A percentile compares a stretch with the other conserved stretches of the same genome.
Conservation (phyloP, 73 alveolate species). For the Uronychia binucleata region DNA sequence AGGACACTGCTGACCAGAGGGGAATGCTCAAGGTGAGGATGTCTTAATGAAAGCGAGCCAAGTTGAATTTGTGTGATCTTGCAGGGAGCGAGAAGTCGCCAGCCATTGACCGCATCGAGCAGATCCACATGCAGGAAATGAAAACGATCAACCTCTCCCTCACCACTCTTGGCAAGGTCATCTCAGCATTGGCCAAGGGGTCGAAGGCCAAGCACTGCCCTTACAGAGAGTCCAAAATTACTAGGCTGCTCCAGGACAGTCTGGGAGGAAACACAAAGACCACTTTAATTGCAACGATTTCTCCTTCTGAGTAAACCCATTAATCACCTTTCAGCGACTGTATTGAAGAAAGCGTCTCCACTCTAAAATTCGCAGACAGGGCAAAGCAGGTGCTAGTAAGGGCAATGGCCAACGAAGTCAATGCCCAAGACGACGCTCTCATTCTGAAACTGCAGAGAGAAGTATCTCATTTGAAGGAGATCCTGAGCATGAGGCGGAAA, state of each 20-base stretch:
- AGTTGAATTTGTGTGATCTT: slow-evolving; percentile 63
- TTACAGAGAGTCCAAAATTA: slow-evolving; percentile 88
- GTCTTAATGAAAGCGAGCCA: slow-evolving; percentile 30
- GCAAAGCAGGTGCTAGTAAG: slow-evolving; percentile 79
- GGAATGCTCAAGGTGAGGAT: slow-evolving; percentile 38
- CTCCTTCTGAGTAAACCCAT: slow-evolving; percentile 57
- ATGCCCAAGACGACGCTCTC: slow-evolving; percentile 81
- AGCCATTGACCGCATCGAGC: slow-evolving; percentile 56
- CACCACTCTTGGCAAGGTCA: slow-evolving; percentile 91
- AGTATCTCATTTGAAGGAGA: slow-evolving; percentile 71
- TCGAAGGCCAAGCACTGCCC: slow-evolving; percentile 41
- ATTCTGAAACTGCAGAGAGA: slow-evolving; percentile 80
- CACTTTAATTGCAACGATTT: slow-evolving; percentile 78
- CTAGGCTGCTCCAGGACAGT: slow-evolving; percentile 85
- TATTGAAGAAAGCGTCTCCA: slow-evolving; percentile 84
- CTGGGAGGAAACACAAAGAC: slow-evolving; percentile 88
- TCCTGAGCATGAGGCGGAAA: slow-evolving; percentile 70
- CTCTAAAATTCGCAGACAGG: slow-evolving; percentile 94
- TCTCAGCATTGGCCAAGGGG: slow-evolving; percentile 39
- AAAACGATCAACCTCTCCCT: slow-evolving; percentile 83
- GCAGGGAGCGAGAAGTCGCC: slow-evolving; percentile 62
- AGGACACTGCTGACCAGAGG: slow-evolving; percentile 49
- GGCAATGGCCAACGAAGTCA: slow-evolving; percentile 74
- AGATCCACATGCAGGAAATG: slow-evolving; percentile 79
- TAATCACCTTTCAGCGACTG: slow-evolving; percentile 23